Conservation (phyloP, 768 basidiomycete genomes). For the Kondoa subrosea region DNA sequence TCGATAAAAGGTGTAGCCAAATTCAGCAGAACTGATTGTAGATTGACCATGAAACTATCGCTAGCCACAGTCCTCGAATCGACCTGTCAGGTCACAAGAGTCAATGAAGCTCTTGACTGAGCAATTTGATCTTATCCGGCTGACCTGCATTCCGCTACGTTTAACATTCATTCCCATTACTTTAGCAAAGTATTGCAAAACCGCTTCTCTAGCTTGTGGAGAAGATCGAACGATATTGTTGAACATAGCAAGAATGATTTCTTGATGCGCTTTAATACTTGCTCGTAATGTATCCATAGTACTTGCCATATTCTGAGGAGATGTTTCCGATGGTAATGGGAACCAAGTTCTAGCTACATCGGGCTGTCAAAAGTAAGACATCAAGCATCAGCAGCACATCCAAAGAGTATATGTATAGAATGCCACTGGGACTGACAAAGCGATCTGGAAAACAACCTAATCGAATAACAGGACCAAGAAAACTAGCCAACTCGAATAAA, state of each 20-base stretch:
- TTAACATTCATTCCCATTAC: slow-evolving; percentile 60
- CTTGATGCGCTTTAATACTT: slow-evolving; percentile 39
- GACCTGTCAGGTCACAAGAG: slow-evolving; percentile 39
- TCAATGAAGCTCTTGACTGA: background rate
- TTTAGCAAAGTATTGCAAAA: slow-evolving; percentile 62
- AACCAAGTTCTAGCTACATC: slow-evolving; percentile 63
- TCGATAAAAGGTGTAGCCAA: slow-evolving; percentile 95
- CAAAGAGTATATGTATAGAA: background rate
- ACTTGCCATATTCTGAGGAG: slow-evolving; percentile 56
- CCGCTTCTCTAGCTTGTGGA: slow-evolving; percentile 57
- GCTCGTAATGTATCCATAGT: slow-evolving; percentile 71
- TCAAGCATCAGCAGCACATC: too few species aligned
- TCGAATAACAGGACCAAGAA: slow-evolving; percentile 70
- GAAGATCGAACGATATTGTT: slow-evolving; percentile 57
- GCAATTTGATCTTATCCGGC: slow-evolving; percentile 15
- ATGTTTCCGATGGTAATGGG: slow-evolving; percentile 61
- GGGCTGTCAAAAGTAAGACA: slow-evolving; percentile 1
- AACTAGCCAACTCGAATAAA: slow-evolving; percentile 37
- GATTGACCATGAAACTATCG: slow-evolving; percentile 83
- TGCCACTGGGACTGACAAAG: slow-evolving; percentile 34
- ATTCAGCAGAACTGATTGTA: slow-evolving; percentile 61
- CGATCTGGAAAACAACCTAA: slow-evolving; percentile 84
- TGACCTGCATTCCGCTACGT: slow-evolving; percentile 76
- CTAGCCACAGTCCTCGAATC: slow-evolving; percentile 69
- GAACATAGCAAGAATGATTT: slow-evolving; percentile 68